These are phyloP conservation scores for Leptodontidium sp. DNA, from an alignment of 2,329 filamentous ascomycete species.

Conservation along the genomic window DNA sequence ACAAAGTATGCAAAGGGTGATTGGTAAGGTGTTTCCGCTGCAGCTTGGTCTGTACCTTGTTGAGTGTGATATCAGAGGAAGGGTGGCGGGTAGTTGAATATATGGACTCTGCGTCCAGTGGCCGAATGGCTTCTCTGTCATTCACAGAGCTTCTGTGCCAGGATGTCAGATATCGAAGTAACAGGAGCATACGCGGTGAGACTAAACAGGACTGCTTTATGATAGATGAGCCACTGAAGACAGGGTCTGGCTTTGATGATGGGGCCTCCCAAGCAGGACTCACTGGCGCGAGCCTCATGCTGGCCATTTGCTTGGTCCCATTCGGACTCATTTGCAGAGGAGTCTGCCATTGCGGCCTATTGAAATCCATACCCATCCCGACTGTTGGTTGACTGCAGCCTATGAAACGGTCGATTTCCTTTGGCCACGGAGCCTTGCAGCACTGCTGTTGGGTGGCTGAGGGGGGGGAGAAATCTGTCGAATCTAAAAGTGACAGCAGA, in stretches of 20 bases:
- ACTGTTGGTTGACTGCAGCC: constrained; percentile 22
- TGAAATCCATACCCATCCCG: neutral
- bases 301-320: constrained; percentile 8
- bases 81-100: neutral
- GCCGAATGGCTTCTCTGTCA: neutral
- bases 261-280: neutral
- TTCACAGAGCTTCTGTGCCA: constrained; percentile 12
- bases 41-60: neutral
- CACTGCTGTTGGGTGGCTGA: constrained; percentile 16
- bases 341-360: constrained; percentile 11
- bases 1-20: neutral
- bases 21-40: neutral
- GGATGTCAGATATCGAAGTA: neutral
- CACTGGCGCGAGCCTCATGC: neutral
- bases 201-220: constrained; percentile 6
- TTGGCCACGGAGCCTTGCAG: constrained; percentile 15
- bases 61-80: neutral
- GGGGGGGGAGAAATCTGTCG: neutral
- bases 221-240: constrained; percentile 9
- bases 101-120: neutral
- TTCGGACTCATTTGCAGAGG: constrained; percentile 2
- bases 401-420: constrained; percentile 25
- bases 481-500: neutral
- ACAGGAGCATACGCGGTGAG: constrained; percentile 4
- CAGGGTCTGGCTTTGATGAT: neutral